Conservation (phyloP, 176 grass and related monocot genomes). For the Pontederia crassipes region DNA sequence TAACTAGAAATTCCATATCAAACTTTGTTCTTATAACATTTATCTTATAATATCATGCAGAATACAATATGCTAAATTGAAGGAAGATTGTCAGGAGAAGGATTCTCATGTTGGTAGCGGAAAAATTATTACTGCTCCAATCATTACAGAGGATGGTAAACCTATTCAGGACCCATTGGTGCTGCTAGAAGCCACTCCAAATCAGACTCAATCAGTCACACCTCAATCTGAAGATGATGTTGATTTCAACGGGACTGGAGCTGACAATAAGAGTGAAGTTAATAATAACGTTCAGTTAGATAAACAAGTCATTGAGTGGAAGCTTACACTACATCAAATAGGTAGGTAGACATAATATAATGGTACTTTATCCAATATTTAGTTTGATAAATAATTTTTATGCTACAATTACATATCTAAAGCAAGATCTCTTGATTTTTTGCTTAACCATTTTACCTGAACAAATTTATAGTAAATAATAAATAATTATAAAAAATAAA, state of each 20-base stretch:
- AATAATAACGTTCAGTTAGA: conserved; percentile 20
- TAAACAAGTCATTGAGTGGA: conserved; percentile 88
- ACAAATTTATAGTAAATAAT: no score
- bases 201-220: conserved; percentile 10
- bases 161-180: conserved; percentile 94
- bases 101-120: conserved; percentile 98
- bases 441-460: background rate
- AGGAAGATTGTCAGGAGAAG: conserved; percentile 71
- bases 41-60: conserved; percentile 30
- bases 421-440: background rate
- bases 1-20: no score
- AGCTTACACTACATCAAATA: conserved; percentile 97
- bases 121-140: conserved; percentile 78
- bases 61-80: conserved; percentile 84
- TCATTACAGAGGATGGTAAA: conserved; percentile 75
- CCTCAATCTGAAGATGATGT: conserved; percentile 12
- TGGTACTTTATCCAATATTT: no score
- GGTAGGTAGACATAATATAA: conserved; percentile 30
- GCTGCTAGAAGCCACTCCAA: conserved; percentile 59
- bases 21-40: background rate
- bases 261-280: conserved; percentile 5
- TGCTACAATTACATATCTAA: no score
- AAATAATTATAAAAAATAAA: no score
- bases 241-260: conserved; percentile 18
- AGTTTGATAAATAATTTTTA: no score